These are phyloP conservation scores for Oemleria cerasiformis DNA, from an alignment of 306 rosid species.

Conservation along the genomic window DNA sequence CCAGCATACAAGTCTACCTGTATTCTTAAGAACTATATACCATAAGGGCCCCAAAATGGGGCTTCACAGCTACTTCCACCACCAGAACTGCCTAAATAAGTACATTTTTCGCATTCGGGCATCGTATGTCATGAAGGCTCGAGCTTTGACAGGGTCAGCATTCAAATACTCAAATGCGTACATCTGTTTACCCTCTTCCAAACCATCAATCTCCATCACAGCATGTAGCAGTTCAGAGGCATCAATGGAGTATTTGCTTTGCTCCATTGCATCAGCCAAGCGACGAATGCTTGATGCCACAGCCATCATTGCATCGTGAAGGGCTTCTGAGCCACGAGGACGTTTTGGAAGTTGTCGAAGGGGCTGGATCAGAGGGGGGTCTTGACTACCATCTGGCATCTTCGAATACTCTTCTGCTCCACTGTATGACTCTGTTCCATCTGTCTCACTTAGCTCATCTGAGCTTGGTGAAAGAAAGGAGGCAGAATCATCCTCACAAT, in stretches of 20 bases:
- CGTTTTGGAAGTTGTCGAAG: slow-evolving; percentile 53
- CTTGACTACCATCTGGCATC: slow-evolving; percentile 53
- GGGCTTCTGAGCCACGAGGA: slow-evolving; percentile 55
- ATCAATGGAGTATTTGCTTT: slow-evolving; percentile 46
- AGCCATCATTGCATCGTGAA: slow-evolving; percentile 64
- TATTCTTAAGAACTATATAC: slow-evolving; percentile 35
- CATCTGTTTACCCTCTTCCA: slow-evolving; percentile 81
- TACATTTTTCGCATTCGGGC: slow-evolving; percentile 63
- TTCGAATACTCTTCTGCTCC: slow-evolving; percentile 56
- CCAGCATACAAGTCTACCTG: slow-evolving; percentile 1
- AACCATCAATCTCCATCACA: slow-evolving; percentile 76
- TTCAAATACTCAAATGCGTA: slow-evolving; percentile 77
- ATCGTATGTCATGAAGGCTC: slow-evolving; percentile 72
- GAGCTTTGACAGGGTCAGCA: slow-evolving; percentile 69
- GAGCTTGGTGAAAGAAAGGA: slow-evolving; percentile 67
- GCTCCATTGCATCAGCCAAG: slow-evolving; percentile 71
- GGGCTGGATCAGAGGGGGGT: slow-evolving; percentile 51
- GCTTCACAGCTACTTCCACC: slow-evolving; percentile 54
- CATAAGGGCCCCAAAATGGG: slow-evolving; percentile 15
- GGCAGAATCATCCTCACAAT: slow-evolving; percentile 53
- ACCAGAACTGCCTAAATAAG: slow-evolving; percentile 67
- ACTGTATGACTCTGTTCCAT: slow-evolving; percentile 64
- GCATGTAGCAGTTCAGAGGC: slow-evolving; percentile 60
- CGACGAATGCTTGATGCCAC: slow-evolving; percentile 67
- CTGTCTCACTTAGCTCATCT: slow-evolving; percentile 57